These are phyloP conservation scores for Nemania serpens DNA, from an alignment of 2,329 filamentous ascomycete genomes.

Conservation along the genomic window DNA sequence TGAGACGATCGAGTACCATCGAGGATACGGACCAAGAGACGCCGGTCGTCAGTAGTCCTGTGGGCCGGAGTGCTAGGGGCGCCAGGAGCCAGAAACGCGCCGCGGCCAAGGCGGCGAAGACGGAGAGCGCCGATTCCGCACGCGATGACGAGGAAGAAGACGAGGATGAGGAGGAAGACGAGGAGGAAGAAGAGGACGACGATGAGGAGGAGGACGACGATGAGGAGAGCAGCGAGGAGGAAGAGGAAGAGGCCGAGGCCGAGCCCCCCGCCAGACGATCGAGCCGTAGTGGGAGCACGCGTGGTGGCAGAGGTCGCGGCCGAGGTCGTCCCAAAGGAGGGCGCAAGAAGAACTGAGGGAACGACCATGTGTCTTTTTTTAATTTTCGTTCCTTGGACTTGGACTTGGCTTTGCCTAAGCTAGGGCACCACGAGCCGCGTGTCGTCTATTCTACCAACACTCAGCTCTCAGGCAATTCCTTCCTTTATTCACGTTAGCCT, in stretches of 20 bases:
- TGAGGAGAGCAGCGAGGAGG: constrained; percentile 10
- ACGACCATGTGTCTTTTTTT: neutral
- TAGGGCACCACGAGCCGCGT: too few species aligned
- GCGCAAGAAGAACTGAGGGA: constrained; percentile 32
- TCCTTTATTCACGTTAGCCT: too few species aligned
- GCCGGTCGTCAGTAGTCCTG: constrained; percentile 47
- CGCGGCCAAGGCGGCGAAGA: constrained; percentile 49
- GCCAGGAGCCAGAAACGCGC: constrained; percentile 51
- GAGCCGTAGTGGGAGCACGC: constrained; percentile 20
- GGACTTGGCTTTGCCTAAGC: too few species aligned
- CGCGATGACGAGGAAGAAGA: constrained; percentile 28
- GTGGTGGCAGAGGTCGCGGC: constrained; percentile 33
- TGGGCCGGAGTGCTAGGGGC: constrained; percentile 49
- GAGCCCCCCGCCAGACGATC: constrained; percentile 33
- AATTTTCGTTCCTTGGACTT: too few species aligned
- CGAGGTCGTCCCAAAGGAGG: constrained; percentile 35
- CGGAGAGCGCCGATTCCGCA: constrained; percentile 36
- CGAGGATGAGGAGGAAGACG: constrained; percentile 31
- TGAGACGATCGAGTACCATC: constrained; percentile 51
- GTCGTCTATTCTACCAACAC: too few species aligned
- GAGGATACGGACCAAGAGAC: constrained; percentile 57
- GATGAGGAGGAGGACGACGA: constrained; percentile 3
- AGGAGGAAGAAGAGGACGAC: constrained; percentile 5
- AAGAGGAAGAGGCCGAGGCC: constrained; percentile 27
- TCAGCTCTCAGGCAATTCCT: too few species aligned